Percentiles rank a stretch among this genome's conserved stretches.
These are phyloP conservation scores for Alternaria sp. DNA, from an alignment of 2,329 filamentous ascomycete species.

Conservation along the genomic window DNA sequence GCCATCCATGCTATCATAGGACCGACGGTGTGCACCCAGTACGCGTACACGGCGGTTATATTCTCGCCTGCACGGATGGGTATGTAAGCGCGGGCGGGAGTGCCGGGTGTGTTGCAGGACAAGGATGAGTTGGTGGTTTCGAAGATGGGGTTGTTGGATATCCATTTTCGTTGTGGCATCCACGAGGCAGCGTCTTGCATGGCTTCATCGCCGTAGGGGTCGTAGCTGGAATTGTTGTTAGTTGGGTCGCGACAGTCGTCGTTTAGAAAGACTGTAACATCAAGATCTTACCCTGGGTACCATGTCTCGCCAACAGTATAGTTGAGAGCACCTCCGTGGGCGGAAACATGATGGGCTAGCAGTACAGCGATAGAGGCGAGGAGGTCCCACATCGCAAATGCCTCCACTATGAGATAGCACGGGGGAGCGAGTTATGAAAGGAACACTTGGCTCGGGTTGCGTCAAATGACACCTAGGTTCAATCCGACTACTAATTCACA, in stretches of 20 bases:
- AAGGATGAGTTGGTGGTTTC: conserved; percentile 32
- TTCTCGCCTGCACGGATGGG: conserved; percentile 38
- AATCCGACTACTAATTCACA: neutral
- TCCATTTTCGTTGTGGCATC: conserved; percentile 44
- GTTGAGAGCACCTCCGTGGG: conserved; percentile 41
- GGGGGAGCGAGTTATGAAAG: neutral
- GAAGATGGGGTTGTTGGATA: conserved; percentile 41
- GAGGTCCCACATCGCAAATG: conserved; percentile 23
- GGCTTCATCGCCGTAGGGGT: conserved; percentile 32
- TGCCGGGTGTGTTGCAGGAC: conserved; percentile 42
- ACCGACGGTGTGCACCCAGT: conserved; percentile 44
- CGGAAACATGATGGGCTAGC: conserved; percentile 22
- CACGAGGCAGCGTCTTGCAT: conserved; percentile 32
- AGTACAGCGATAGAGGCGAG: conserved; percentile 12
- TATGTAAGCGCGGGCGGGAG: conserved; percentile 34
- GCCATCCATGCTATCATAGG: conserved; percentile 44
- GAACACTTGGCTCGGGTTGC: neutral
- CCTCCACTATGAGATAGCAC: neutral
- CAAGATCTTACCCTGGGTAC: conserved; percentile 37
- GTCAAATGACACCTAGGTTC: neutral
- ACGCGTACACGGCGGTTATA: conserved; percentile 40
- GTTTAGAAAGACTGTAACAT: neutral
- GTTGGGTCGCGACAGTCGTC: neutral
- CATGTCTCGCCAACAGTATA: conserved; percentile 44
- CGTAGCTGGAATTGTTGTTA: conserved; percentile 28